A percentile compares a stretch with the other conserved stretches of the same genome.
Conservation (phyloP, 164 flowering plant species). For the Malania oleifera region DNA sequence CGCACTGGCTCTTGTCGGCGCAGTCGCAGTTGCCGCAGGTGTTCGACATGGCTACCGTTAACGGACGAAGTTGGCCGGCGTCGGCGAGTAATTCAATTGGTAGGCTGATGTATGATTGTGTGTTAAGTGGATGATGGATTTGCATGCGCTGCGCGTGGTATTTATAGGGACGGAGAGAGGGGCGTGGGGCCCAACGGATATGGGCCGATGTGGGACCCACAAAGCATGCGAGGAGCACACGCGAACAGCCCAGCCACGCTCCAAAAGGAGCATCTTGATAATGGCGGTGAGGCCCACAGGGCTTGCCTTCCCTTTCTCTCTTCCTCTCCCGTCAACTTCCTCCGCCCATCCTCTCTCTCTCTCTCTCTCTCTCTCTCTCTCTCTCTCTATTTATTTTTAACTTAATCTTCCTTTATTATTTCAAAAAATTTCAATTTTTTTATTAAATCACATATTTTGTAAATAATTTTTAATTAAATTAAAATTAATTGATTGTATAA, state of each 20-base stretch:
- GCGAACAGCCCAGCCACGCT: slow-evolving; percentile 16
- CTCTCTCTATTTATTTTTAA: no score
- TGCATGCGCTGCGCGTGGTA: slow-evolving; percentile 7
- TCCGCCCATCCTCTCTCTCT: no score
- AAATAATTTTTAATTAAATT: no score
- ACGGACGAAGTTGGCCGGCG: no score
- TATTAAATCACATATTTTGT: no score
- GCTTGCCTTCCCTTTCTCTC: slow-evolving; percentile 19
- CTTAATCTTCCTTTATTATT: no score
- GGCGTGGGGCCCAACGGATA: neutral
- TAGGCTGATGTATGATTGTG: neutral
- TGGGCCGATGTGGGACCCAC: neutral
- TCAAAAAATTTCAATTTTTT: no score
- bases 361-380: no score
- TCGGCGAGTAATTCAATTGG: neutral
- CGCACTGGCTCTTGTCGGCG: slow-evolving; percentile 68
- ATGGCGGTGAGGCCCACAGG: no score
- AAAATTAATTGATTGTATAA: no score
- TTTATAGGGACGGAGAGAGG: slow-evolving; percentile 22
- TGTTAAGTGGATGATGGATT: slow-evolving; percentile 6
- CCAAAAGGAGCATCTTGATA: slow-evolving; percentile 38
- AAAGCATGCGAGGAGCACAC: slow-evolving; percentile 32
- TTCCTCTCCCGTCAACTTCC: slow-evolving; percentile 49
- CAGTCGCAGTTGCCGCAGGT: slow-evolving; percentile 77
- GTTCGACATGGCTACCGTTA: slow-evolving; percentile 66